phyloP scores from a whole-genome alignment of 768 basidiomycete species.

The Cystofilobasidium macerans region DNA sequence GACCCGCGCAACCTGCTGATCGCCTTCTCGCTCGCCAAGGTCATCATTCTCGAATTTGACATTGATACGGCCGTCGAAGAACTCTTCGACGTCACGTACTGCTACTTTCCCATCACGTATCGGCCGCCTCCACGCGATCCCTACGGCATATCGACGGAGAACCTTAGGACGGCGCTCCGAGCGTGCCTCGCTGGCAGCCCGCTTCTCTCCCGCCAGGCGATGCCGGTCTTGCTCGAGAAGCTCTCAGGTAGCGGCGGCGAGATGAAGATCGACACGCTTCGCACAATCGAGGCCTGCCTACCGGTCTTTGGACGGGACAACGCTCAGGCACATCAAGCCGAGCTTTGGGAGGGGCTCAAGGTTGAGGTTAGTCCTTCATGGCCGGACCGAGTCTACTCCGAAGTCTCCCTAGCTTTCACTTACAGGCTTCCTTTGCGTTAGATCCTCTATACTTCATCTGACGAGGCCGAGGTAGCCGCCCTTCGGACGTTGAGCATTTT shows the following conservation, averaged over 20 bases:
- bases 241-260: conserved; percentile 65
- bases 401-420: not conserved
- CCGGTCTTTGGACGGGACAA: conserved; percentile 67
- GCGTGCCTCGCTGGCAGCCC: conserved; percentile 67
- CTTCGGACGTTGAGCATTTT: conserved; percentile 60
- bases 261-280: conserved; percentile 81
- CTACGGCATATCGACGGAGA: conserved; percentile 78
- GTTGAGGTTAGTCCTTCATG: conserved; percentile 53
- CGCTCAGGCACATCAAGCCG: conserved; percentile 53
- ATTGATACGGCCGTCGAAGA: conserved; percentile 65
- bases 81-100: conserved; percentile 88
- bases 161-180: conserved; percentile 65
- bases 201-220: conserved; percentile 67
- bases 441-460: conserved; percentile 75
- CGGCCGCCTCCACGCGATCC: conserved; percentile 87
- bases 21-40: conserved; percentile 77
- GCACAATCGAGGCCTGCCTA: conserved; percentile 63
- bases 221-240: conserved; percentile 85
- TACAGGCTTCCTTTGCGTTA: conserved; percentile 38
- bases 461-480: conserved; percentile 64
- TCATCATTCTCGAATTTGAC: conserved; percentile 79
- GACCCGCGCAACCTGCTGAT: conserved; percentile 88
- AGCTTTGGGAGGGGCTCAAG: conserved; percentile 84
- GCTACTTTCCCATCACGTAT: conserved; percentile 98
- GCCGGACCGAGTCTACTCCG: too few species aligned